Percentiles rank a stretch among this genome's conserved stretches.
These are phyloP conservation scores for Globisporangium takayamanum DNA, from an alignment of 352 stramenopile genomes.

Conservation along the genomic window DNA sequence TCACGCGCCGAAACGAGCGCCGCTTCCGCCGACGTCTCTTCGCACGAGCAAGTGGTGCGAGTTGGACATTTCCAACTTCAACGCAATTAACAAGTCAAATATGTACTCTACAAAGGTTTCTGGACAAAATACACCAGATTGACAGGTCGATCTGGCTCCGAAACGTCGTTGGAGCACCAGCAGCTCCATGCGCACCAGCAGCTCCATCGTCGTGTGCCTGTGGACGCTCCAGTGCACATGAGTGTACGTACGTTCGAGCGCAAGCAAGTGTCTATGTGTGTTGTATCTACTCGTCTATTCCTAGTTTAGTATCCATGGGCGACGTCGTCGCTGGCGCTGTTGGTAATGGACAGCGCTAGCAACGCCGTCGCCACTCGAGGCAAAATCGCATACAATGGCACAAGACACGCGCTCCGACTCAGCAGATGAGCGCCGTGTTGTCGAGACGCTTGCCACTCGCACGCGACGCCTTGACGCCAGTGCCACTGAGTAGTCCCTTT, in stretches of 20 bases:
- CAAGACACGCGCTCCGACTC: constrained; percentile 3
- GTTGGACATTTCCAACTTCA: background rate
- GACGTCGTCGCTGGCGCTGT: no score
- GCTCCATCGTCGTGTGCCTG: no score
- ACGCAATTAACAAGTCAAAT: background rate
- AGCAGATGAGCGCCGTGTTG: constrained; percentile 42
- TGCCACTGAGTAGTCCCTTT: constrained; percentile 9
- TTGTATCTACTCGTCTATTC: no score
- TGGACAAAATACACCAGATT: no score
- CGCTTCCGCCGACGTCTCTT: background rate
- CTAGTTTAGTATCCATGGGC: no score
- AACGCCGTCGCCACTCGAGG: background rate
- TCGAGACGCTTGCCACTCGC: constrained; percentile 21
- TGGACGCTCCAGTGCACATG: no score
- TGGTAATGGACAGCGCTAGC: background rate
- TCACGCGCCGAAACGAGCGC: background rate
- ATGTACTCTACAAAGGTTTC: background rate
- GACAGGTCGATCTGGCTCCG: no score
- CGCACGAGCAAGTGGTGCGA: background rate
- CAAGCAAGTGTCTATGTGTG: no score
- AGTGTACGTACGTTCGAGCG: no score
- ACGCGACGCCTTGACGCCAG: background rate
- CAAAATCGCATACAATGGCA: background rate
- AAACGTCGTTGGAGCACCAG: no score
- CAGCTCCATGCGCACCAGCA: no score